These are phyloP conservation scores for Trichosporon ovoides DNA, from an alignment of 1,284 basidiomycete species.

Conservation along the genomic window DNA sequence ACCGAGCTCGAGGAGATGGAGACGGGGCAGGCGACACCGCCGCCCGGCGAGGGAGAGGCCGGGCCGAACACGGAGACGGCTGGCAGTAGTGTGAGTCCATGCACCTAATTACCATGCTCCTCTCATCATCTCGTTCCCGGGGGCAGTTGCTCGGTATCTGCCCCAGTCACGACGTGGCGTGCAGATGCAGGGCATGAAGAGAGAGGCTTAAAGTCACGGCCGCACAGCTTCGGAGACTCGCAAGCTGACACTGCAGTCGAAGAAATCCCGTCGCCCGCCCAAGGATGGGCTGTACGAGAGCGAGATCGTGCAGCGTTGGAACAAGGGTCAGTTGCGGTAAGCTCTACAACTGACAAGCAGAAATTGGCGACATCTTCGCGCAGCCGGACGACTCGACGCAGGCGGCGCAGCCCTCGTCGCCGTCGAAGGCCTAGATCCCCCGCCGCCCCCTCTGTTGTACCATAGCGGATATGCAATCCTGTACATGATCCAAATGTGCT, in stretches of 20 bases:
- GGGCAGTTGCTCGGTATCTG: not conserved
- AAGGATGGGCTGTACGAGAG: conserved; percentile 28
- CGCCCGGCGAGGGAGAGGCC: conserved; percentile 5
- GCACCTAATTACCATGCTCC: not conserved
- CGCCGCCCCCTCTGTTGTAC: too few relatives aligned
- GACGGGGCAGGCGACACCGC: conserved; percentile 6
- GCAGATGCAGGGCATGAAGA: too few relatives aligned
- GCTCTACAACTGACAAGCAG: conserved; percentile 19
- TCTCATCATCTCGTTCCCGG: not conserved
- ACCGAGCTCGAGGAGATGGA: conserved; percentile 13
- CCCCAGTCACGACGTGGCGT: too few relatives aligned
- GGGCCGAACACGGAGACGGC: conserved; percentile 3
- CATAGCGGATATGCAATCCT: not conserved
- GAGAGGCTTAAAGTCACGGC: too few relatives aligned
- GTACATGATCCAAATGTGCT: not conserved
- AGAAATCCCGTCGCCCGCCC: not conserved
- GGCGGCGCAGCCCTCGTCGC: not conserved
- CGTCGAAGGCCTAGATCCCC: not conserved
- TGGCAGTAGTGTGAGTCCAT: conserved; percentile 5
- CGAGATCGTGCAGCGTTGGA: conserved; percentile 41
- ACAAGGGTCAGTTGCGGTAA: conserved; percentile 25
- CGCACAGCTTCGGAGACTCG: not conserved
- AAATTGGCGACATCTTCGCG: conserved; percentile 36
- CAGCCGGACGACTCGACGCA: not conserved
- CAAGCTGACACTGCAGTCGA: conserved; percentile 7